phyloP scores from a whole-genome alignment of 768 basidiomycete species.

The Mrakia gelida region DNA sequence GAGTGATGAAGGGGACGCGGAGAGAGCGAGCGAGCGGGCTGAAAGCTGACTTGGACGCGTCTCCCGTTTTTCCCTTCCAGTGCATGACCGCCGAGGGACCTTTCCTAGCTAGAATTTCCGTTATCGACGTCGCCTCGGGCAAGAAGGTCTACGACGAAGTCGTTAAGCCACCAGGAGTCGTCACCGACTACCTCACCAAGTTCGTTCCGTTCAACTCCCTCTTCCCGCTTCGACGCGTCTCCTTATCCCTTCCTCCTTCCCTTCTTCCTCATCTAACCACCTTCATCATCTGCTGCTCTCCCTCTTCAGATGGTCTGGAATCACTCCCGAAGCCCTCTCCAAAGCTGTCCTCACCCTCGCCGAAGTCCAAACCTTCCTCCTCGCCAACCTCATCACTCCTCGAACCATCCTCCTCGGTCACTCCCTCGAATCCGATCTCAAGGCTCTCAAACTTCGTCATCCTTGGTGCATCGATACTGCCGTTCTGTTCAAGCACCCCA shows the following conservation, averaged over 20 bases:
- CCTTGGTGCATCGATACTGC: slow-evolving; percentile 88
- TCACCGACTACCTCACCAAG: slow-evolving; percentile 90
- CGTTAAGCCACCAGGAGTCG: slow-evolving; percentile 78
- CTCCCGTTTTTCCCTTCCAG: slow-evolving; percentile 46
- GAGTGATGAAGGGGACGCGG: not conserved
- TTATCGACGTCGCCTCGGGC: slow-evolving; percentile 71
- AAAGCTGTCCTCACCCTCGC: slow-evolving; percentile 70
- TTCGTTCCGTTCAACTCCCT: slow-evolving; percentile 42
- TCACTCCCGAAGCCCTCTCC: slow-evolving; percentile 68
- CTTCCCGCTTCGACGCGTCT: not conserved
- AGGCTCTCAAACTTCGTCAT: slow-evolving; percentile 79
- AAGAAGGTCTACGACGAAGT: slow-evolving; percentile 79
- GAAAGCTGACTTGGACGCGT: not conserved
- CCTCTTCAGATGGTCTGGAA: slow-evolving; percentile 75
- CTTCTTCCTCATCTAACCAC: not conserved
- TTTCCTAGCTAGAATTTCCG: slow-evolving; percentile 67
- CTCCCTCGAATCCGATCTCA: slow-evolving; percentile 90
- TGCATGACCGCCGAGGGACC: slow-evolving; percentile 77
- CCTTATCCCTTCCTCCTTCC: not conserved
- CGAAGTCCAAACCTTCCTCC: slow-evolving; percentile 68
- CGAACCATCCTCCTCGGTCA: slow-evolving; percentile 81
- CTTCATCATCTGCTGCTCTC: not conserved
- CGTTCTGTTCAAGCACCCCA: slow-evolving; percentile 82
- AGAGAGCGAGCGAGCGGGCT: not conserved
- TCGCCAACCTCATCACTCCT: slow-evolving; percentile 49